These are phyloP conservation scores for Lasiodiplodia sp. DNA, from an alignment of 2,329 filamentous ascomycete species.

Conservation along the genomic window DNA sequence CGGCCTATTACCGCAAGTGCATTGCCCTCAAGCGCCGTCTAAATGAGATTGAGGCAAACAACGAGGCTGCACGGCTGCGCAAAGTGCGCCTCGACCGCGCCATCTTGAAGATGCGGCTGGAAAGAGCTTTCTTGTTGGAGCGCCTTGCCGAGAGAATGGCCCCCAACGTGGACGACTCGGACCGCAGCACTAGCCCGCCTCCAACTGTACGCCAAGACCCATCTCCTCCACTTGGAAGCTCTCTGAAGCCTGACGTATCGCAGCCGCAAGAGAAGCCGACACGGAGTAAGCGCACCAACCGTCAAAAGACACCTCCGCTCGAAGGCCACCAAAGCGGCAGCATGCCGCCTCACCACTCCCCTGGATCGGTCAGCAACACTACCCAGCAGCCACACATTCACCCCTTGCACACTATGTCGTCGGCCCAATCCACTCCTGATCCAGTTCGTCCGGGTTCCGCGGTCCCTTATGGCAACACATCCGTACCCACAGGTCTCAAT, in stretches of 20 bases:
- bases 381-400: constrained; percentile 32
- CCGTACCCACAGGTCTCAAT: constrained; percentile 41
- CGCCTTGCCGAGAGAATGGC: constrained; percentile 58
- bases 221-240: constrained; percentile 4
- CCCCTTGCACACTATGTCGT: constrained; percentile 36
- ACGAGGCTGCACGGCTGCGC: constrained; percentile 81
- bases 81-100: constrained; percentile 82
- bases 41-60: constrained; percentile 89
- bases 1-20: constrained; percentile 95
- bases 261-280: constrained; percentile 81
- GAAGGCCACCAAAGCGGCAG: constrained; percentile 31
- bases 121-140: constrained; percentile 70
- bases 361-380: constrained; percentile 33
- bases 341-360: constrained; percentile 34
- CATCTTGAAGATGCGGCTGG: constrained; percentile 89
- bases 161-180: constrained; percentile 66
- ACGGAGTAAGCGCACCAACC: constrained; percentile 75
- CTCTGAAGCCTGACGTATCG: constrained; percentile 30
- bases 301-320: constrained; percentile 51
- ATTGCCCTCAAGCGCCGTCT: constrained; percentile 92
- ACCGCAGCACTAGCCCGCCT: constrained; percentile 80
- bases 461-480: constrained; percentile 38
- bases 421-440: constrained; percentile 49
- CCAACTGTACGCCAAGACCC: constrained; percentile 68
- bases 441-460: constrained; percentile 34